phyloP scores from a whole-genome alignment of 2,329 filamentous ascomycete species.

The Microcera coccophila region DNA sequence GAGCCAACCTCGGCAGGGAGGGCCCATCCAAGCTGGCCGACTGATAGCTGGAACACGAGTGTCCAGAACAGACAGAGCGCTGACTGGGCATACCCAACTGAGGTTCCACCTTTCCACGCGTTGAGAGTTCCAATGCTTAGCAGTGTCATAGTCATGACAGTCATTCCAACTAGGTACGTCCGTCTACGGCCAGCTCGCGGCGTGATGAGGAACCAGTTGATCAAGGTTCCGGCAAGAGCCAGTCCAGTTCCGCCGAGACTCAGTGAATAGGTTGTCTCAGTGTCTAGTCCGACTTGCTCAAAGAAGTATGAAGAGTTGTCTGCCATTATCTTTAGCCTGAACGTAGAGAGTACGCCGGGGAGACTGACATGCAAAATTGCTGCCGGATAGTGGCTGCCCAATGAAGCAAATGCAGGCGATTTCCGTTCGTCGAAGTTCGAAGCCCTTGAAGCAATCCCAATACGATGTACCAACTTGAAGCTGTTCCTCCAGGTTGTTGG shows the following conservation, averaged over 20 bases:
- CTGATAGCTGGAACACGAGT: constrained; percentile 40
- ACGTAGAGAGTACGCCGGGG: too few relatives aligned
- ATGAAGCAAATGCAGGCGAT: constrained; percentile 41
- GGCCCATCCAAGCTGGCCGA: constrained; percentile 44
- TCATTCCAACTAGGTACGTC: constrained; percentile 41
- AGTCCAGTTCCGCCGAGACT: constrained; percentile 41
- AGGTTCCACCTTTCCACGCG: constrained; percentile 31
- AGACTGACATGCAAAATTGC: too few relatives aligned
- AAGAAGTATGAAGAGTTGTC: constrained; percentile 50
- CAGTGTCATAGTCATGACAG: constrained; percentile 36
- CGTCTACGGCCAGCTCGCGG: constrained; percentile 40
- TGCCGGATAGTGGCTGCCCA: too few relatives aligned
- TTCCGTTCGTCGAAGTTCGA: constrained; percentile 44
- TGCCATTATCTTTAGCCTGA: too few relatives aligned
- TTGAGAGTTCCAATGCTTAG: constrained; percentile 42
- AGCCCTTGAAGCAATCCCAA: constrained; percentile 46
- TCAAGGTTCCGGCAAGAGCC: constrained; percentile 40
- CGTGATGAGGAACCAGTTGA: constrained; percentile 44
- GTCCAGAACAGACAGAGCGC: constrained; percentile 44
- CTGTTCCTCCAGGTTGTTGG: constrained; percentile 44
- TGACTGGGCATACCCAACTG: constrained; percentile 39
- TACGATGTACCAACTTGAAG: constrained; percentile 38
- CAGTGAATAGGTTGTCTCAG: constrained; percentile 38
- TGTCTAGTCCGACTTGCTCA: constrained; percentile 40
- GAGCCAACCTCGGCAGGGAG: constrained; percentile 41